Percentiles rank a stretch among this genome's conserved stretches.
These are phyloP conservation scores for Xylariaceae sp. DNA, from an alignment of 2,329 filamentous ascomycete species.

Conservation along the genomic window DNA sequence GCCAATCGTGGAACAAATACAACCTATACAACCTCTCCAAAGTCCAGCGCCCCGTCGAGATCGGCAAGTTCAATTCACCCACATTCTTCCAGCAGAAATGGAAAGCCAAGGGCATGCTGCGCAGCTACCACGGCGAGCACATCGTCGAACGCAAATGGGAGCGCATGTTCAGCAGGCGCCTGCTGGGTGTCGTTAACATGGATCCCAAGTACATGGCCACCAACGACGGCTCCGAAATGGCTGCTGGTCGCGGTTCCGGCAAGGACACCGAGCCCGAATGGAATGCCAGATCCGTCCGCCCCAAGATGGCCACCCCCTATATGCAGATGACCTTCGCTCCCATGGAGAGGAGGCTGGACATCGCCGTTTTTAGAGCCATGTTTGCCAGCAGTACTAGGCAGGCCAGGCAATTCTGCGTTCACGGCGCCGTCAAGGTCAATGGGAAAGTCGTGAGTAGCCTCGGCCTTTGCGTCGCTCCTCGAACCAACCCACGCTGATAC, in stretches of 20 bases:
- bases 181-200: slow-evolving; percentile 84
- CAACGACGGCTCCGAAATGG: slow-evolving; percentile 79
- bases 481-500: not conserved
- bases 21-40: slow-evolving; percentile 85
- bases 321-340: slow-evolving; percentile 96
- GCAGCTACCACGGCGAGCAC: slow-evolving; percentile 92
- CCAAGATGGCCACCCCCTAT: slow-evolving; percentile 67
- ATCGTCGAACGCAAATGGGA: slow-evolving; percentile 91
- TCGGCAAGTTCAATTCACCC: slow-evolving; percentile 36
- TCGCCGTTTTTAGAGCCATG: slow-evolving; percentile 88
- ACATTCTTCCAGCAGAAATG: slow-evolving; percentile 99
- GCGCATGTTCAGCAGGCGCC: slow-evolving; percentile 81
- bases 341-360: slow-evolving; percentile 84
- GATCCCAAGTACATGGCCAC: slow-evolving; percentile 73
- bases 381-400: slow-evolving; percentile 93
- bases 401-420: slow-evolving; percentile 89
- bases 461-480: not conserved
- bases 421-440: slow-evolving; percentile 93
- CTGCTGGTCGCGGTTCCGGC: slow-evolving; percentile 80
- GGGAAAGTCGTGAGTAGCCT: slow-evolving; percentile 73
- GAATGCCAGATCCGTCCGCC: not conserved
- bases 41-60: slow-evolving; percentile 41
- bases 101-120: slow-evolving; percentile 77
- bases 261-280: slow-evolving; percentile 36
- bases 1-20: slow-evolving; percentile 96